Base-by-base conservation (phyloP, 257 asterid species). In the Solanum paucissectum region DNA sequence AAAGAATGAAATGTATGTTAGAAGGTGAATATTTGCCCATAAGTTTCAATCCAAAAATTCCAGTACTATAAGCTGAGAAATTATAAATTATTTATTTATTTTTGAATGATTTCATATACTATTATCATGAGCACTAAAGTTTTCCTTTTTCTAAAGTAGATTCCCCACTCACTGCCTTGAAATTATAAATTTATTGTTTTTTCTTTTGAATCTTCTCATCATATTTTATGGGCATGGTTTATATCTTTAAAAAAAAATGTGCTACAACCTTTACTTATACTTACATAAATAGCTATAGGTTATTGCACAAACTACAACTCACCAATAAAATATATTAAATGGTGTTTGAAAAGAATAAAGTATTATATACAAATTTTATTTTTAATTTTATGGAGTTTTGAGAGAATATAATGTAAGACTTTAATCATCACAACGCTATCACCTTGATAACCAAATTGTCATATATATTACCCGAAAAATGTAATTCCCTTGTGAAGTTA, bases 121-220 rank as follows among this genome's bases (percentile, higher is more conserved):
- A 76, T 38, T 23, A 23, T 76, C 83, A 76, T 40, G 83, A 76
- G 83, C 83, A 76, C 60, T 76, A 82, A 72, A 68, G 84, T 55
- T 77, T 7, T 7, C 10, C 88, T 86, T 87, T 87, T 89, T 44
- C 18, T 62, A 87, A 89, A 89, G 91, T 20, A 84, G 88, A 89
- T 87, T 89, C 91, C 89, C 89, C 86, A 58, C 55, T 73, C 87
- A 75, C 88, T 64, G 72, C 83, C 87, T 87, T 27, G 60, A 83
- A 49, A 86, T 42, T 87, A 76, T 38, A 21, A 44, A 81, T 66
- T 71, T 27, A 21, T 25, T 71, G 23, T 55, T 72, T 73, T 72
- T 73, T 20, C 49, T 74, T 74, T 74, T 74, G 49, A 36, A 74
- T 74, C 25, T 73, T 73, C 32, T 73, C 49, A 5, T 73, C 82